Percentiles rank a stretch among this genome's conserved stretches.
Evolutionary conservation across 140 eudicot genomes (phyloP).

Genomic region (Ambrosia hybrid): DNA sequence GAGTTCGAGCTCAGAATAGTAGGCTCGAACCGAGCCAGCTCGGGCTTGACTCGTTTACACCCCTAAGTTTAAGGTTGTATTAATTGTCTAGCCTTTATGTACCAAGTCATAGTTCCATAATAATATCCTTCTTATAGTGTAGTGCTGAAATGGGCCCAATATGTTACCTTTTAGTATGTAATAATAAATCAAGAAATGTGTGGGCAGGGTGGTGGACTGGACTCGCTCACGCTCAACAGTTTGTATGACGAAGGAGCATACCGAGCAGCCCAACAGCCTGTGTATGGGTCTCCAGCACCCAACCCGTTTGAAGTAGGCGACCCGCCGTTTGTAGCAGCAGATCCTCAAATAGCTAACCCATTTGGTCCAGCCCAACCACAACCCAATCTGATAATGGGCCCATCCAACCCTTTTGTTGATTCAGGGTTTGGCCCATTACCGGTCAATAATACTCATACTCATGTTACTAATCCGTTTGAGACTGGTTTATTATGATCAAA

Average conservation of each 20-base stretch:
- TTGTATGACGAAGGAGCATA: slow-evolving; percentile 88
- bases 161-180: neutral
- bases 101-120: no score
- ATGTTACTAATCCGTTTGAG: slow-evolving; percentile 76
- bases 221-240: slow-evolving; percentile 77
- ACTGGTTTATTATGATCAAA: slow-evolving; percentile 42
- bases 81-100: no score
- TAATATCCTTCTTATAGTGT: no score
- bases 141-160: no score
- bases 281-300: slow-evolving; percentile 88
- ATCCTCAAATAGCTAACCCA: slow-evolving; percentile 62
- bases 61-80: no score
- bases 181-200: slow-evolving; percentile 6
- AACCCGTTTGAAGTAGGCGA: slow-evolving; percentile 82
- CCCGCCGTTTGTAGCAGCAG: slow-evolving; percentile 70
- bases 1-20: no score
- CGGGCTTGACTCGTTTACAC: no score
- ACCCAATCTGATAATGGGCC: slow-evolving; percentile 44
- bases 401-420: slow-evolving; percentile 82
- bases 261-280: slow-evolving; percentile 80
- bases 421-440: slow-evolving; percentile 73
- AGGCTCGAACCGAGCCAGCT: no score
- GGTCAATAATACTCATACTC: slow-evolving; percentile 46
- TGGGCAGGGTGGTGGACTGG: slow-evolving; percentile 94
- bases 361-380: slow-evolving; percentile 44